Evolutionary conservation across 768 basidiomycete species (phyloP), one percentile per base, ranked within the genome.

Genomic region (Mycena indigotica): DNA sequence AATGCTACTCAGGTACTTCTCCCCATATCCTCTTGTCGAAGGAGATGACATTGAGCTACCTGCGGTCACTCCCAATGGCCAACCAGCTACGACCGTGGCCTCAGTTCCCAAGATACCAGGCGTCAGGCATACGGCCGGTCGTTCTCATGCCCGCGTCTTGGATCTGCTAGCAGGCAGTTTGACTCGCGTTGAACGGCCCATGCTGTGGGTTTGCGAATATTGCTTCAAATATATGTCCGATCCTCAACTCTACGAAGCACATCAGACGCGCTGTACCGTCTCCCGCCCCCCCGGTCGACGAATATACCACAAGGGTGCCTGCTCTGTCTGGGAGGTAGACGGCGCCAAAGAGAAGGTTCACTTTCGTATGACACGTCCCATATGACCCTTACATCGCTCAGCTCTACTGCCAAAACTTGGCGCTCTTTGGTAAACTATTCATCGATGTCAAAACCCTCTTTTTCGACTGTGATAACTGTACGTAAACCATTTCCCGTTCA

Each of bases 161-260:
- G 90, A 93, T 61, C 67, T 92, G 24, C 72, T 91, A 17, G 84
- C 84, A 0, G 86, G 88, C 28, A 84, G 86, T 5, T 69, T 88
- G 52, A 75, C 77, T 28, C 77, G 84, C 21, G 74, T 77, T 17
- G 85, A 85, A 60, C 78, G 46, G 28, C 6, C 84, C 17, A 72
- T 76, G 28, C 13, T 95, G 19, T 95, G 87, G 84, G 92, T 95
- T 4, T 96, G 94, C 69, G 89, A 95, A 64, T 82, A 85, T 59
- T 99, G 96, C 75, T 97, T 98, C 86, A 98, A 97, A 75, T 99
- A 99, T 69, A 93, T 95, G 88, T 77, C 85, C 2, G 88, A 93
- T 45, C 82, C 84, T 16, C 71, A 75, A 1, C 75, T 78, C 21
- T 95, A 89, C 85, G 88, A 81, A 59, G 58, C 85, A 59, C 78